phyloP scores from a whole-genome alignment of 305 asterid species.

The Salvia sclarea region DNA sequence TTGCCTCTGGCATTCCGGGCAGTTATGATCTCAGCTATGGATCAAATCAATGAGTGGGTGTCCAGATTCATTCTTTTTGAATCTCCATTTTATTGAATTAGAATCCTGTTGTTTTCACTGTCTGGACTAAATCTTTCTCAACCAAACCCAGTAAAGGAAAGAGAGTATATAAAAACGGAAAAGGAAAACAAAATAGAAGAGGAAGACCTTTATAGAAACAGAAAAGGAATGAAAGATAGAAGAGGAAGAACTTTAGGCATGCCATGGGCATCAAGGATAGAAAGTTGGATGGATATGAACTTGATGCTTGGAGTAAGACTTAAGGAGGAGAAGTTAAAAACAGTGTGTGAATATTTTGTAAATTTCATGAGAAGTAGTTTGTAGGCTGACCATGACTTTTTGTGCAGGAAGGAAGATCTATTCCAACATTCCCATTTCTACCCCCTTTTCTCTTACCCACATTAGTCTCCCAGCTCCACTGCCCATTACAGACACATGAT shows the following conservation, averaged over 20 bases:
- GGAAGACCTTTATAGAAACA: constrained; percentile 1
- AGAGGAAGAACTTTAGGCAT: constrained; percentile 8
- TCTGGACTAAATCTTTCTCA: constrained; percentile 3
- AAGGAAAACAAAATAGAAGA: background rate
- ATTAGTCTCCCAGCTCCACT: background rate
- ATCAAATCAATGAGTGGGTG: constrained; percentile 84
- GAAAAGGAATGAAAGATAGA: background rate
- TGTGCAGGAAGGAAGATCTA: constrained; percentile 8
- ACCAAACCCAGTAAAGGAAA: background rate
- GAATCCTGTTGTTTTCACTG: background rate
- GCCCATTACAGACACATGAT: background rate
- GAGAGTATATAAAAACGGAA: background rate
- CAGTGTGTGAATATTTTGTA: constrained; percentile 1
- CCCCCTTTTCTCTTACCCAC: background rate
- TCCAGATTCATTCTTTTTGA: constrained; percentile 20
- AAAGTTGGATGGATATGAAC: background rate
- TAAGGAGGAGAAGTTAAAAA: constrained; percentile 1
- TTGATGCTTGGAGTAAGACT: background rate
- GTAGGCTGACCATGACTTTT: background rate
- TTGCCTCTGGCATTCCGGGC: constrained; percentile 87
- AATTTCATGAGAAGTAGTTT: background rate
- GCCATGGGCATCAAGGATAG: constrained; percentile 23
- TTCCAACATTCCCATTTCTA: constrained; percentile 1
- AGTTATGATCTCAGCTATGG: constrained; percentile 80
- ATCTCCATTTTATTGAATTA: constrained; percentile 22